A percentile compares a stretch with the other conserved stretches of the same genome.
phyloP scores from a whole-genome alignment of 202 grass and related monocot genomes.

The Bolboschoenoplectus hybrid region DNA sequence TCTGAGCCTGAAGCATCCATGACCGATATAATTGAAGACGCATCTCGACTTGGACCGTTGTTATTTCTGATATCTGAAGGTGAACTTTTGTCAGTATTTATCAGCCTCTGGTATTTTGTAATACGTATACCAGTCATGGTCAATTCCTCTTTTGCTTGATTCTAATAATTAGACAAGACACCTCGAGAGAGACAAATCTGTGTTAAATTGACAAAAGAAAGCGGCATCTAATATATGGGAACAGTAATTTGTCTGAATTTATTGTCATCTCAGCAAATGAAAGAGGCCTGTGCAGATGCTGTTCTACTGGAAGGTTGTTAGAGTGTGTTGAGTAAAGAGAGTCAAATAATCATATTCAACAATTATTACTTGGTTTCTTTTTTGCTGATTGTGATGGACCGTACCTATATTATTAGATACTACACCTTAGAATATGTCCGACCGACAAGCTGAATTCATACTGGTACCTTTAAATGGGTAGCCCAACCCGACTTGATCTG shows the following conservation, averaged over 20 bases:
- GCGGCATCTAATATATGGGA: not conserved
- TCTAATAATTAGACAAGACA: conserved; percentile 20
- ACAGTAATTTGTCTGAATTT: not conserved
- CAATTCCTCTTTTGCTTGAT: conserved; percentile 9
- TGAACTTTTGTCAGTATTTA: not conserved
- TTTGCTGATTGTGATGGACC: not conserved
- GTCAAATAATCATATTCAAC: conserved; percentile 8
- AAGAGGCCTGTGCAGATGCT: not conserved
- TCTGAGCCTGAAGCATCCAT: not conserved
- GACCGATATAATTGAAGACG: not conserved
- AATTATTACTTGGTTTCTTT: not conserved
- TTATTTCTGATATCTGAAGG: not conserved
- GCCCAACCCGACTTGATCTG: not conserved
- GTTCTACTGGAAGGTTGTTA: not conserved
- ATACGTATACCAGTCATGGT: not conserved
- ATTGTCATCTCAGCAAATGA: conserved; percentile 24
- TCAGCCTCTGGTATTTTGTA: not conserved
- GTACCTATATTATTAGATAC: not conserved
- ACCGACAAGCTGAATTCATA: not conserved
- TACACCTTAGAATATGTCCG: not conserved
- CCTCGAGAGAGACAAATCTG: not conserved
- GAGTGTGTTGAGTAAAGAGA: not conserved
- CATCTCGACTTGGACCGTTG: too few species aligned
- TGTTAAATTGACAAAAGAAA: conserved; percentile 18
- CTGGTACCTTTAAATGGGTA: not conserved